Percentiles rank a stretch among this genome's conserved stretches.
These are phyloP conservation scores for Sugiyamaella americana DNA, from an alignment of 805 yeast genomes.

Conservation along the genomic window DNA sequence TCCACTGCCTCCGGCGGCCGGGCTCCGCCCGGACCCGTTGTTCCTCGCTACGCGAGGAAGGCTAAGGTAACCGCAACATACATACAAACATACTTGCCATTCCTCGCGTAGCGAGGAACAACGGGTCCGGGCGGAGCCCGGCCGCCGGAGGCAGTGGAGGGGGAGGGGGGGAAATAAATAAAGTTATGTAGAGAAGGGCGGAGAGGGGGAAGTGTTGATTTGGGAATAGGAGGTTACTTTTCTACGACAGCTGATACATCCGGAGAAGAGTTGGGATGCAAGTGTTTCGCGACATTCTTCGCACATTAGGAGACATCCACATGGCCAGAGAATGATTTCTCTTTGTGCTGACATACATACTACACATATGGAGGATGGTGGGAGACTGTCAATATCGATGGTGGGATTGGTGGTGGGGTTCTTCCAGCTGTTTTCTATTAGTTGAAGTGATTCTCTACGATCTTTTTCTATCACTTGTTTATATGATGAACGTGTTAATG, in stretches of 20 bases:
- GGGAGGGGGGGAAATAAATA: too few relatives aligned
- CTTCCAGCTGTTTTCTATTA: not conserved
- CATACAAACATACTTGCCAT: not conserved
- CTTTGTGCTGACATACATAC: not conserved
- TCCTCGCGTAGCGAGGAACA: not conserved
- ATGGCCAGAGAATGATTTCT: not conserved
- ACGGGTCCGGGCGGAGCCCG: not conserved
- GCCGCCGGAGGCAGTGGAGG: not conserved
- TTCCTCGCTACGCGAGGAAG: too few relatives aligned
- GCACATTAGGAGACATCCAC: constrained; percentile 1
- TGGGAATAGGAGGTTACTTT: not conserved
- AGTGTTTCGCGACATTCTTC: not conserved
- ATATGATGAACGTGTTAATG: not conserved
- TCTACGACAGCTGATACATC: not conserved
- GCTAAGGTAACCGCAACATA: too few relatives aligned
- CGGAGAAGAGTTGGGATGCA: not conserved
- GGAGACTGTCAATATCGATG: not conserved
- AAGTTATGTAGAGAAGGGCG: too few relatives aligned
- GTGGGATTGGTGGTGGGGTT: not conserved
- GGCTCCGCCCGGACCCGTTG: too few relatives aligned
- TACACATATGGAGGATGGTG: not conserved
- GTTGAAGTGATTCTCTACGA: not conserved
- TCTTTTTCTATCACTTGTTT: not conserved
- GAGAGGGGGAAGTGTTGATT: not conserved
- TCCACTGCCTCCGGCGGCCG: too few relatives aligned